Evolutionary conservation across 1,139 yeast genomes (phyloP), one percentile per base, ranked within the genome.

Genomic region (Saccharomyces hybrid): DNA sequence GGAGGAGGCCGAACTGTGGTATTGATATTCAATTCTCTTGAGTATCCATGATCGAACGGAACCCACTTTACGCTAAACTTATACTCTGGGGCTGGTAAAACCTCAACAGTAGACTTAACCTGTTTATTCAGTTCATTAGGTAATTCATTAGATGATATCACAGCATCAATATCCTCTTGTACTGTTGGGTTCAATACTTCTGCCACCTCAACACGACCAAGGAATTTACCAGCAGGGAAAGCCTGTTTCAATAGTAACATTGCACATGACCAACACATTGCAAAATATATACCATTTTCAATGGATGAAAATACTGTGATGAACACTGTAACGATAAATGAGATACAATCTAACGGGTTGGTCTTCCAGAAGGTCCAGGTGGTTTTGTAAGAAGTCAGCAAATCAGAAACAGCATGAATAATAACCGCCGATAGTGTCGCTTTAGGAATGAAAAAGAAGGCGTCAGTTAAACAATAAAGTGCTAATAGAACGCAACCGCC

Each of bases 351-450:
- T 16, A 88, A 57, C 7, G 97, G 96, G 55, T 83, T 75, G 58
- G 86, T 78, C 60, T 77, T 78, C 88, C 89, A 90, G 71, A 89
- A 81, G 64, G 78, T 81, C 80, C 81, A 82, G 11, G 96, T 82
- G 4, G 84, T 80, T 62, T 79, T 78, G 66, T 84, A 89, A 54
- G 82, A 78, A 4, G 96, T 85, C 60, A 90, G 75, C 69, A 91
- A 79, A 73, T 90, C 97, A 49, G 88, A 81, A 28, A 91, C 98
- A n/a, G 97, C 96, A 71, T 91, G 96, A 64, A 91, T 91, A 62
- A 91, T 90, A 60, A 91, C 83, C 1, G 97, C 96, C 61, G 84
- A 76, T 57, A 91, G 77, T 1, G 91, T 81, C 11, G 97, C 96
- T 65, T 87, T 89, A 53, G 97, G 96, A 70, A 91, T 91, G 73